Evolutionary conservation across 495 filamentous ascomycete genomes (phyloP), one percentile per base, ranked within the genome.

Genomic region (Aspergillus leporis): DNA sequence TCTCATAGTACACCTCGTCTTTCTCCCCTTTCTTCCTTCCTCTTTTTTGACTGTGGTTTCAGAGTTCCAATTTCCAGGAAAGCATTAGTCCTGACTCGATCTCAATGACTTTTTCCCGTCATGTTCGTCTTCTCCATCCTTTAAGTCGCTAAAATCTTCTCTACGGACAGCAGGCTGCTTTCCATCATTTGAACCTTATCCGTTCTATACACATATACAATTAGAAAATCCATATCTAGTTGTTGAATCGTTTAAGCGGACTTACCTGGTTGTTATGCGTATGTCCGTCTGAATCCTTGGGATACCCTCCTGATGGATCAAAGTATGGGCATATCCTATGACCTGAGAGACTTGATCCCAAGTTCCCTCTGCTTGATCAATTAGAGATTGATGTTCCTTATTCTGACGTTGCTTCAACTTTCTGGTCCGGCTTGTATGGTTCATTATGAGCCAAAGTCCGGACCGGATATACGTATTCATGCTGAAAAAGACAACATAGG

Each of bases 201-300:
- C n/a, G 60, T 69, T 31, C 65, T 72, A 56, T 48, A 61, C 14
- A 41, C 38, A 13, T 10, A 30, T 36, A 34, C 36, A 6, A 48
- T 22, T 25, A 40, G 10, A 43, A 30, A 12, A 18, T 32, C 13
- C 23, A 14, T 19, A 5, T 8, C 51, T 40, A 50, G n/a, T 5
- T 3, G 7, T 23, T 23, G 8, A 5, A 7, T 47, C 13, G 21
- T 23, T 47, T 3, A 25, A 36, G 14, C 38, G 46, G 3, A 62
- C 77, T 66, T 71, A 91, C 89, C 89, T 85, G 25, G 88, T 87
- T 3, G 88, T 90, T 22, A 91, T 84, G 14, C 90, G 77, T 70
- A 96, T 91, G 63, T 92, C 90, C 4, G 84, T 90, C 73, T 96
- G 91, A 21, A 95, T 85, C 23, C 92, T 72, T 51, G 87, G 75